These are phyloP conservation scores for Lentinus polychrous DNA, from an alignment of 1,284 basidiomycete genomes.

Conservation along the genomic window DNA sequence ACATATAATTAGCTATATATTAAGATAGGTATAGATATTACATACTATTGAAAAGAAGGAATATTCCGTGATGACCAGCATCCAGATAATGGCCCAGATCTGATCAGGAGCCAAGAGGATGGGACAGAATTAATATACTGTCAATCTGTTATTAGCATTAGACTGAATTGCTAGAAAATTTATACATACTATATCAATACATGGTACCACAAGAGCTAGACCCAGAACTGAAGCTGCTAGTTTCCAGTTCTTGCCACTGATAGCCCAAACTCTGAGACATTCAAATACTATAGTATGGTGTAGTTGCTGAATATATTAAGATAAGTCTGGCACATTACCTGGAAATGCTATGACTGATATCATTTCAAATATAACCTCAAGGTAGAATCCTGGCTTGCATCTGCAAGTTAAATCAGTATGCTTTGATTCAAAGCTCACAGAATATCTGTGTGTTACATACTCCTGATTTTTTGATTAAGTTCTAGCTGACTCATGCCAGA, in stretches of 20 bases:
- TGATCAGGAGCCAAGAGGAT: neutral
- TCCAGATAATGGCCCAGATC: neutral
- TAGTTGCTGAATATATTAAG: neutral
- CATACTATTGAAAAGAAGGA: neutral
- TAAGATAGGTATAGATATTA: neutral
- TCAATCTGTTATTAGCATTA: neutral
- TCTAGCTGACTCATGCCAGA: neutral
- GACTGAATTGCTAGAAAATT: neutral
- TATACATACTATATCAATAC: neutral
- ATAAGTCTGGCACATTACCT: neutral
- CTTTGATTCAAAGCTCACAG: neutral
- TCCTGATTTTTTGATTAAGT: neutral
- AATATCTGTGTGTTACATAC: neutral
- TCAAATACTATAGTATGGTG: neutral
- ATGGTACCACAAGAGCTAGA: neutral
- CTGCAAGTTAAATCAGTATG: neutral
- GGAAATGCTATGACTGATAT: neutral
- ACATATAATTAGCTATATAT: neutral
- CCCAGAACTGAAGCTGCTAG: neutral
- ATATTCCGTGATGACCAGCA: neutral
- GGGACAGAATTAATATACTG: neutral
- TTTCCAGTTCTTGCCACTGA: neutral
- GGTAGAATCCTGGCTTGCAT: neutral
- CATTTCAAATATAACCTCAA: neutral
- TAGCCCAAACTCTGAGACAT: neutral